A percentile compares a stretch with the other conserved stretches of the same genome.
Evolutionary conservation across 306 rosid genomes (phyloP).

Genomic region (Bauhinia variegata): DNA sequence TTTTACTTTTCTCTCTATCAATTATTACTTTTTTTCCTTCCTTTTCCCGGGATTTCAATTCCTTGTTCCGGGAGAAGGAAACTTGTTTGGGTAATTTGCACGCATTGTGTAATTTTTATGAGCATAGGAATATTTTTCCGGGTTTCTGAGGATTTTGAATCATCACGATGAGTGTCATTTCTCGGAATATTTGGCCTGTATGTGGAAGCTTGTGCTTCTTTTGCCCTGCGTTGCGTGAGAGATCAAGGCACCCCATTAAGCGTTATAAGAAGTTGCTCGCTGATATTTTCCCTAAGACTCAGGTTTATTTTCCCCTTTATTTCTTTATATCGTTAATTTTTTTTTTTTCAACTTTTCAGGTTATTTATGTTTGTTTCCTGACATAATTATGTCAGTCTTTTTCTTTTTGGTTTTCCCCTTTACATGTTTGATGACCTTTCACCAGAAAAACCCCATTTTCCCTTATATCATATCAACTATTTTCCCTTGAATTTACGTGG

Average conservation of each 20-base stretch:
- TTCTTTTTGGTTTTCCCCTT: too few species aligned
- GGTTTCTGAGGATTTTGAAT: background rate
- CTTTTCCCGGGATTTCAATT: background rate
- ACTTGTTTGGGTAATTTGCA: background rate
- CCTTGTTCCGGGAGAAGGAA: slow-evolving; percentile 5
- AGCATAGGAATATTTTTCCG: background rate
- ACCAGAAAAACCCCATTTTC: too few species aligned
- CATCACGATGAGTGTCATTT: slow-evolving; percentile 57
- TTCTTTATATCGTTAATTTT: background rate
- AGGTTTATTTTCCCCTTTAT: slow-evolving; percentile 41
- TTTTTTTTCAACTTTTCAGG: background rate
- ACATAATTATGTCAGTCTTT: background rate
- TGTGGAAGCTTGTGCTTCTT: slow-evolving; percentile 81
- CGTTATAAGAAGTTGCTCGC: slow-evolving; percentile 79
- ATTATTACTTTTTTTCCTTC: background rate
- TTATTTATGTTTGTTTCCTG: background rate
- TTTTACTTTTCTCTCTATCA: background rate
- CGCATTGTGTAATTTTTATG: background rate
- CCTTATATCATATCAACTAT: background rate
- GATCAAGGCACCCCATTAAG: slow-evolving; percentile 84
- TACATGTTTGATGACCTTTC: too few species aligned
- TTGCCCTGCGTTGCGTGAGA: slow-evolving; percentile 74
- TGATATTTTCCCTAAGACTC: slow-evolving; percentile 75
- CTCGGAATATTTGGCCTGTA: slow-evolving; percentile 73
- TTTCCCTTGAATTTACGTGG: background rate